These are phyloP conservation scores for Daldinia childiae DNA, from an alignment of 495 filamentous ascomycete genomes.

Conservation along the genomic window DNA sequence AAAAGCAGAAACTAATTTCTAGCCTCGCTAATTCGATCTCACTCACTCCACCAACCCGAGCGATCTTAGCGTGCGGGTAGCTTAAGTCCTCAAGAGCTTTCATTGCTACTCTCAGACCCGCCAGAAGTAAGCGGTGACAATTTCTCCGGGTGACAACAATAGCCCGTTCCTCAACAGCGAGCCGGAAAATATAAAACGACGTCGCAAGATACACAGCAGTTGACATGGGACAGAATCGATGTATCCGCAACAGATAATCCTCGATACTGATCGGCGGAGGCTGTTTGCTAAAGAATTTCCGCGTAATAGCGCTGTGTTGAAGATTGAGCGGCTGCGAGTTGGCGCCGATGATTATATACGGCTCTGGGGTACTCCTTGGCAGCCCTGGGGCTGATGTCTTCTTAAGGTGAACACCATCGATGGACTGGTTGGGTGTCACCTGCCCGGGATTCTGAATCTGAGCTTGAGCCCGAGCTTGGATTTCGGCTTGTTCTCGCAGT, in stretches of 20 bases:
- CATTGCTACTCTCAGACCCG: conserved; percentile 84
- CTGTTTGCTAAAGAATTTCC: conserved; percentile 90
- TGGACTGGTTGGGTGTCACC: conserved; percentile 39
- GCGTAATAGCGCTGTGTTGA: conserved; percentile 82
- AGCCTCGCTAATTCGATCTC: conserved; percentile 79
- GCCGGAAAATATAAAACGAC: conserved; percentile 84
- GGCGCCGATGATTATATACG: conserved; percentile 66
- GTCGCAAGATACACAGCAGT: conserved; percentile 95
- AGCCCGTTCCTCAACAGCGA: conserved; percentile 76
- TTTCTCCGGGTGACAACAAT: conserved; percentile 82
- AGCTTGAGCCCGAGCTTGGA: conserved; percentile 28
- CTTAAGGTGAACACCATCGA: conserved; percentile 59
- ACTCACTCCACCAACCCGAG: conserved; percentile 89
- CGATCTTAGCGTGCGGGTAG: conserved; percentile 83
- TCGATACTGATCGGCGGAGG: conserved; percentile 81
- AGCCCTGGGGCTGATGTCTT: conserved; percentile 41
- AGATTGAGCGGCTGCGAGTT: conserved; percentile 69
- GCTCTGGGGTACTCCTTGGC: conserved; percentile 44
- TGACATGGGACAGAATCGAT: conserved; percentile 93
- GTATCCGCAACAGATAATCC: conserved; percentile 87
- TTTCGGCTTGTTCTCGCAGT: conserved; percentile 48
- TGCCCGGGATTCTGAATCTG: conserved; percentile 18
- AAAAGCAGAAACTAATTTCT: conserved; percentile 91
- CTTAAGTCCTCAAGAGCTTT: conserved; percentile 92
- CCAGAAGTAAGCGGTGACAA: conserved; percentile 86